These are phyloP conservation scores for Penicillium parvum DNA, from an alignment of 495 filamentous ascomycete genomes.

Conservation along the genomic window DNA sequence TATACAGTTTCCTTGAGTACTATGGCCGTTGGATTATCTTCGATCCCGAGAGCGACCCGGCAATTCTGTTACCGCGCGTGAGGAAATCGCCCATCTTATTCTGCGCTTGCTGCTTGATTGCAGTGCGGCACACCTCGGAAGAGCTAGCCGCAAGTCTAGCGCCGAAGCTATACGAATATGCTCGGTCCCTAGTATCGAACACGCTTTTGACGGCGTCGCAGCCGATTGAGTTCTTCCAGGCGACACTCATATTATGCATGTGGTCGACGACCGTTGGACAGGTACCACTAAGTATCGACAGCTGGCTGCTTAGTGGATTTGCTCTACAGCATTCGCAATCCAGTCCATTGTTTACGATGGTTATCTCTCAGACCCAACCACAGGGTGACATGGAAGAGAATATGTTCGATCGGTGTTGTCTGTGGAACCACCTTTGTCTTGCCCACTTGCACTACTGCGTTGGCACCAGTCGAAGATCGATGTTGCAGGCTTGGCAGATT, in stretches of 20 bases:
- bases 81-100: slow-evolving; percentile 37
- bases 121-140: slow-evolving; percentile 40
- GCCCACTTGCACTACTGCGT: slow-evolving; percentile 47
- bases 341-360: slow-evolving; percentile 31
- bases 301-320: slow-evolving; percentile 45
- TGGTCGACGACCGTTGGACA: slow-evolving; percentile 49
- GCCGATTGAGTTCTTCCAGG: slow-evolving; percentile 44
- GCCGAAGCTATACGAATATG: slow-evolving; percentile 36
- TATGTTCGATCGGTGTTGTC: slow-evolving; percentile 27
- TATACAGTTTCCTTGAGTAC: slow-evolving; percentile 22
- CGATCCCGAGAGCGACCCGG: slow-evolving; percentile 22
- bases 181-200: slow-evolving; percentile 29
- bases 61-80: slow-evolving; percentile 23
- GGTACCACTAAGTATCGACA: slow-evolving; percentile 44
- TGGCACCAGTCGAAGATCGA: slow-evolving; percentile 37
- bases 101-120: slow-evolving; percentile 40
- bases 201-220: slow-evolving; percentile 36
- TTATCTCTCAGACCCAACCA: slow-evolving; percentile 15
- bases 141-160: slow-evolving; percentile 33
- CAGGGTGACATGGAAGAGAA: slow-evolving; percentile 6
- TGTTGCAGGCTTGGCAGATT: slow-evolving; percentile 36
- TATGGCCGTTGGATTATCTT: slow-evolving; percentile 45
- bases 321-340: slow-evolving; percentile 40
- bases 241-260: slow-evolving; percentile 37
- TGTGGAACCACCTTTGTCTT: slow-evolving; percentile 48